Evolutionary conservation across 73 alveolate species (phyloP).

Genomic region (Stentor roeselii): DNA sequence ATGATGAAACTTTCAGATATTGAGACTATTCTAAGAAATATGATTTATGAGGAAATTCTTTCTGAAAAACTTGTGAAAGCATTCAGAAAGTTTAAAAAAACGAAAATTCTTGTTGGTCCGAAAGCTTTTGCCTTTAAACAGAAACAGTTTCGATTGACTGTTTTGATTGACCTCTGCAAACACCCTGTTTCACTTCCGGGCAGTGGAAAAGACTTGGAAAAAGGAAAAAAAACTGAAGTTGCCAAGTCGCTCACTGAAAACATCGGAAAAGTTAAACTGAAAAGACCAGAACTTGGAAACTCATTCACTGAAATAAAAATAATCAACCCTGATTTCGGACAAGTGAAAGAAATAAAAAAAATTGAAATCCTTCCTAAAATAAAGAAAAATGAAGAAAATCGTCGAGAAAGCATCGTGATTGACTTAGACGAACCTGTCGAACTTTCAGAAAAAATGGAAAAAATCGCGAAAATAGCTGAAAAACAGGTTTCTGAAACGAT

Average conservation of each 20-base stretch:
- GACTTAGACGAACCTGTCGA: neutral
- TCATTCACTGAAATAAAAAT: too few species aligned
- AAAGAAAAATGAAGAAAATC: neutral
- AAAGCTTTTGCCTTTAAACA: neutral
- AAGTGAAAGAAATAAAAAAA: too few species aligned
- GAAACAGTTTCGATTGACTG: neutral
- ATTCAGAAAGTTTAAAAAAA: neutral
- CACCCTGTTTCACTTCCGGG: neutral
- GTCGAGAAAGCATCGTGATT: neutral
- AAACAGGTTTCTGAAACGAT: neutral
- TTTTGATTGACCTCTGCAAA: neutral
- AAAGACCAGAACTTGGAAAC: neutral
- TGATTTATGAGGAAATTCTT: neutral
- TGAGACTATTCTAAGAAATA: neutral
- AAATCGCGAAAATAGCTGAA: neutral
- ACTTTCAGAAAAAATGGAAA: neutral
- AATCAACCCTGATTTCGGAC: neutral
- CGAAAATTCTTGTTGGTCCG: neutral
- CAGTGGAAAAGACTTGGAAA: too few species aligned
- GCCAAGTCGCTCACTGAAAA: neutral
- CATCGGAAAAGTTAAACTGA: neutral
- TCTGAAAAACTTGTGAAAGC: neutral
- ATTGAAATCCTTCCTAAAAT: neutral
- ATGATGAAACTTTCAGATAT: neutral
- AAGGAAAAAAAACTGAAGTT: too few species aligned